Conservation (phyloP, 495 filamentous ascomycete genomes). For the Stereocaulon alpinum region DNA sequence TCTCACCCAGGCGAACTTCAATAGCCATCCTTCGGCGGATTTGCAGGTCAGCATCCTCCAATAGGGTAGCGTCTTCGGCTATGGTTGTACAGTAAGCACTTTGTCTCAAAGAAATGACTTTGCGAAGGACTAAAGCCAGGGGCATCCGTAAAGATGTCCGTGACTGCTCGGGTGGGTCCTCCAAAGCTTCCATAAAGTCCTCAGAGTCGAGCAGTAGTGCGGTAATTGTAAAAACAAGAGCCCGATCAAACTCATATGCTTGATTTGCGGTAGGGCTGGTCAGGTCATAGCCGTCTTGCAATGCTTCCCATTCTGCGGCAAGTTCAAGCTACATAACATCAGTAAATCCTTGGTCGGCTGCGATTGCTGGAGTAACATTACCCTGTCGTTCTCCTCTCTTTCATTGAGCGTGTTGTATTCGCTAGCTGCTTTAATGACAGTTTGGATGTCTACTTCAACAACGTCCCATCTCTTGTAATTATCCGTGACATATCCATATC, state of each 20-base stretch:
- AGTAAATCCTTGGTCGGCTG: constrained; percentile 25
- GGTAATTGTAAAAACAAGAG: constrained; percentile 29
- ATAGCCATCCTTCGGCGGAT: constrained; percentile 55
- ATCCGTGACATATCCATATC: constrained; percentile 80
- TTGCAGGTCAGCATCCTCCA: constrained; percentile 29
- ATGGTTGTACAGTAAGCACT: constrained; percentile 53
- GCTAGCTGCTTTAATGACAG: constrained; percentile 42
- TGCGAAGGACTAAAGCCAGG: constrained; percentile 28
- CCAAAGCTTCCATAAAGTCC: constrained; percentile 27
- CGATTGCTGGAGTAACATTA: constrained; percentile 23
- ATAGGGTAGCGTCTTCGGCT: constrained; percentile 48
- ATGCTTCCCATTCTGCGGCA: constrained; percentile 23
- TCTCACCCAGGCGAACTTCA: constrained; percentile 72
- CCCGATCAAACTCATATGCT: constrained; percentile 27
- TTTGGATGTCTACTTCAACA: constrained; percentile 55
- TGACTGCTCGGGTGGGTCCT: constrained; percentile 32
- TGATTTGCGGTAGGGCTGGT: constrained; percentile 26
- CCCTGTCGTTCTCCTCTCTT: constrained; percentile 22
- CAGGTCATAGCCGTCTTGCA: constrained; percentile 49
- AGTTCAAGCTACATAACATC: constrained; percentile 10
- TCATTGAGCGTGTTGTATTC: constrained; percentile 11
- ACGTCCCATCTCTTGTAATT: constrained; percentile 74
- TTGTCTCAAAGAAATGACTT: constrained; percentile 27
- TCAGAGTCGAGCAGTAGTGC: constrained; percentile 31
- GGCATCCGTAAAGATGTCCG: constrained; percentile 17